Conservation (phyloP, 495 filamentous ascomycete species). For the Daldinia bambusicola region DNA sequence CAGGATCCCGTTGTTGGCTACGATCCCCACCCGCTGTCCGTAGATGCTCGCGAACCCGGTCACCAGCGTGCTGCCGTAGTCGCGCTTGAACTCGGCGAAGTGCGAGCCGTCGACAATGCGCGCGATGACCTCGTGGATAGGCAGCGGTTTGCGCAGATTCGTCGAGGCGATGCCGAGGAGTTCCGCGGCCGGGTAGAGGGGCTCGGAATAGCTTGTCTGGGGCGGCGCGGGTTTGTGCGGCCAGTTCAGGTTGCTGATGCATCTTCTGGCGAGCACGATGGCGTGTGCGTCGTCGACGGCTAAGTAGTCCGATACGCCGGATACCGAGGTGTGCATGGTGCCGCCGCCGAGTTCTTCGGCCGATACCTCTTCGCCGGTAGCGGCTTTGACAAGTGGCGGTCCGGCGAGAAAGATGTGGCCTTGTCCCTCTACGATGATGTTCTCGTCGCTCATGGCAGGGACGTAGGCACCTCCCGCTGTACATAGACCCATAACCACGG, state of each 20-base stretch:
- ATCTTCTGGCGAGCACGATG: constrained; percentile 83
- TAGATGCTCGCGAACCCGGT: constrained; percentile 94
- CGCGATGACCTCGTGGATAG: constrained; percentile 90
- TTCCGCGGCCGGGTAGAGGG: constrained; percentile 83
- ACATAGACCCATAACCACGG: constrained; percentile 98
- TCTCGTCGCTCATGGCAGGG: constrained; percentile 96
- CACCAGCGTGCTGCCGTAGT: constrained; percentile 89
- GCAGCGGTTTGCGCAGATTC: constrained; percentile 84
- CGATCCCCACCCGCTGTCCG: constrained; percentile 89
- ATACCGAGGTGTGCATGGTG: constrained; percentile 87
- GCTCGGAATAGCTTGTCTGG: constrained; percentile 63
- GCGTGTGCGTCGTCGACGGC: constrained; percentile 96
- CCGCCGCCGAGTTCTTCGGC: constrained; percentile 95
- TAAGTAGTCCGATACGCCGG: constrained; percentile 95
- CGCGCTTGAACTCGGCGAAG: constrained; percentile 94
- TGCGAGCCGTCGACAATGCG: constrained; percentile 90
- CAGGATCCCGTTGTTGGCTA: constrained; percentile 98
- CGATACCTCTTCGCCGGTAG: constrained; percentile 91
- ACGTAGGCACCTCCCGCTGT: constrained; percentile 97
- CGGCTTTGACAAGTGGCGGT: constrained; percentile 94
- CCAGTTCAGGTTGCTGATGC: constrained; percentile 89
- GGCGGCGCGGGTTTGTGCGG: constrained; percentile 53
- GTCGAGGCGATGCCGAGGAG: constrained; percentile 88
- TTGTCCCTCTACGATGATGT: constrained; percentile 93
- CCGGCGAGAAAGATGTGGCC: constrained; percentile 97